Percentiles rank a stretch among this genome's conserved stretches.
These are phyloP conservation scores for Alternaria consortialis DNA, from an alignment of 2,329 filamentous ascomycete species.

Conservation along the genomic window DNA sequence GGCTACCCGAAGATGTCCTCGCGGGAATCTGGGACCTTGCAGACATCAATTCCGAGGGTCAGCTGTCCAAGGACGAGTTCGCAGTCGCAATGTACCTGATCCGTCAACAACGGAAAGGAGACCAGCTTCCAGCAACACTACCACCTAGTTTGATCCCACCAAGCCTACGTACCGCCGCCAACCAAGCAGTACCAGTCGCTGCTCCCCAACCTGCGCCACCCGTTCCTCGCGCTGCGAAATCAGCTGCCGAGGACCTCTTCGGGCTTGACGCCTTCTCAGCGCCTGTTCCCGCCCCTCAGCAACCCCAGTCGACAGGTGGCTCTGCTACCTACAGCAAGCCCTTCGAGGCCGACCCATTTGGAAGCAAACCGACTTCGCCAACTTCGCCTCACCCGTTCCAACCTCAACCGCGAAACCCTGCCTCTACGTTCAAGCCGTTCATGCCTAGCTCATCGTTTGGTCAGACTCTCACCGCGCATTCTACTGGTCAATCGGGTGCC, in stretches of 20 bases:
- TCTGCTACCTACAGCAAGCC: slow-evolving; percentile 60
- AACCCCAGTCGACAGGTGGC: slow-evolving; percentile 76
- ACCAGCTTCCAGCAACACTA: slow-evolving; percentile 76
- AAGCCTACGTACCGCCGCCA: slow-evolving; percentile 70
- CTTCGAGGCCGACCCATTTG: slow-evolving; percentile 70
- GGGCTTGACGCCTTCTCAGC: slow-evolving; percentile 78
- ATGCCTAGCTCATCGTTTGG: slow-evolving; percentile 92
- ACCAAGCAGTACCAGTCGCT: slow-evolving; percentile 60
- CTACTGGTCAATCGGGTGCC: slow-evolving; percentile 69
- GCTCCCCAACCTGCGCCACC: slow-evolving; percentile 56
- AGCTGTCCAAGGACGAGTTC: slow-evolving; percentile 87
- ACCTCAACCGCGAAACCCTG: slow-evolving; percentile 54
- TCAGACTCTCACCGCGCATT: slow-evolving; percentile 78
- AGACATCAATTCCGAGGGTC: slow-evolving; percentile 90
- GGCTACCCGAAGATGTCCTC: slow-evolving; percentile 84
- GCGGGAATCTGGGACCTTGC: slow-evolving; percentile 98
- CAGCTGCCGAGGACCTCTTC: slow-evolving; percentile 92
- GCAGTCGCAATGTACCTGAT: slow-evolving; percentile 98
- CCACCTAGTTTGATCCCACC: slow-evolving; percentile 86
- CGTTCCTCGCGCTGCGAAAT: slow-evolving; percentile 62
- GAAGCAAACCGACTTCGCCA: slow-evolving; percentile 60
- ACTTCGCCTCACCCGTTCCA: slow-evolving; percentile 63
- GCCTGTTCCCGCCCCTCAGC: slow-evolving; percentile 61
- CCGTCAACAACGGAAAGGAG: slow-evolving; percentile 79
- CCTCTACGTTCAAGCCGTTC: slow-evolving; percentile 83